phyloP scores from a whole-genome alignment of 257 asterid species.

The Misopates orontium region DNA sequence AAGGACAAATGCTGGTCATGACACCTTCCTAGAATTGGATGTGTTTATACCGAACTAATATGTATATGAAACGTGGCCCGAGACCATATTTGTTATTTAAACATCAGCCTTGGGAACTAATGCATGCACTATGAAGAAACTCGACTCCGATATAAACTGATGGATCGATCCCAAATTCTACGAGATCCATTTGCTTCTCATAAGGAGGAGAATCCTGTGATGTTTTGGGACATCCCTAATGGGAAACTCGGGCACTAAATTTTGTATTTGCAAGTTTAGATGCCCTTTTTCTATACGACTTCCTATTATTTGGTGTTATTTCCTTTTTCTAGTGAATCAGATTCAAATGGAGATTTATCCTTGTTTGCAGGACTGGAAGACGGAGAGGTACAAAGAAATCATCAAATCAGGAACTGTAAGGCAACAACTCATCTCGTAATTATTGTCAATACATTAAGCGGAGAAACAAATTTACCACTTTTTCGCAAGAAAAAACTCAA shows the following conservation, averaged over 20 bases:
- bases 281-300: not conserved
- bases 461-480: constrained; percentile 14
- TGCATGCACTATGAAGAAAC: not conserved
- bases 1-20: not conserved
- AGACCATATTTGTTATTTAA: too few species aligned
- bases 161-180: not conserved
- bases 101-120: constrained; percentile 2
- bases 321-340: constrained; percentile 15
- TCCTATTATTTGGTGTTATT: not conserved
- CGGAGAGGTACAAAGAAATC: constrained; percentile 93
- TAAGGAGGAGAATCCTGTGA: not conserved
- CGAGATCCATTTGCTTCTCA: not conserved
- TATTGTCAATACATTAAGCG: constrained; percentile 6
- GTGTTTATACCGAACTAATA: not conserved
- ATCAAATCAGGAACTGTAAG: constrained; percentile 88
- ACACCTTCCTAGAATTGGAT: not conserved
- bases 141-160: not conserved
- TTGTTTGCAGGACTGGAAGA: constrained; percentile 87
- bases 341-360: too few species aligned
- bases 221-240: not conserved
- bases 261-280: not conserved
- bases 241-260: not conserved
- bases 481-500: not conserved
- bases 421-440: constrained; percentile 28
- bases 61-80: too few species aligned